Percentiles rank a stretch among this genome's conserved stretches.
phyloP scores from a whole-genome alignment of 2,329 filamentous ascomycete species.

The Pseudocercospora vitis region DNA sequence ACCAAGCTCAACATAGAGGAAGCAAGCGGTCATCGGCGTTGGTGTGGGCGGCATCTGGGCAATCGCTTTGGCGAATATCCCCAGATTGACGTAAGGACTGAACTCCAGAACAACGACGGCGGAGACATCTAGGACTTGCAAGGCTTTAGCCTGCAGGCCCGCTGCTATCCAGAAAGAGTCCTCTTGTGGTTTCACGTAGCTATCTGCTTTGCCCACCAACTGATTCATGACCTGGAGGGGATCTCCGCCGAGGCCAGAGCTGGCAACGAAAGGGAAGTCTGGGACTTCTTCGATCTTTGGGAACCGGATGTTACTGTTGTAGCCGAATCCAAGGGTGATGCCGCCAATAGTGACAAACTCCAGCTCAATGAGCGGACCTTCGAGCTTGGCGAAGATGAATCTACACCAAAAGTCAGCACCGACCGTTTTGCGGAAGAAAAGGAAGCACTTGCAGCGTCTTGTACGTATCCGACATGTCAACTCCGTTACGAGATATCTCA shows the following conservation, averaged over 20 bases:
- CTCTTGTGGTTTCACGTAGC: conserved; percentile 8
- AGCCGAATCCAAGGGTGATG: conserved; percentile 17
- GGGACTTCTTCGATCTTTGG: conserved; percentile 11
- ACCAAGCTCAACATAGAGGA: conserved; percentile 9
- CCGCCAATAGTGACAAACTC: conserved; percentile 16
- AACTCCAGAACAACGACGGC: conserved; percentile 11
- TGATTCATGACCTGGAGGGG: conserved; percentile 11
- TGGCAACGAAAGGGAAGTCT: conserved; percentile 13
- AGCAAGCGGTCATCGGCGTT: not conserved
- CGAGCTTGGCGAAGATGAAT: conserved; percentile 19
- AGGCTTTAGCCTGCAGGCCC: conserved; percentile 11
- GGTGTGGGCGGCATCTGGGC: conserved; percentile 10
- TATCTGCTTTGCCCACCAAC: not conserved
- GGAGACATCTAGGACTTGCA: conserved; percentile 5
- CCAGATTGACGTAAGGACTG: conserved; percentile 11
- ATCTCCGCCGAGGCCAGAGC: not conserved
- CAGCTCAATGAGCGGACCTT: conserved; percentile 18
- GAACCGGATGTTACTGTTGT: conserved; percentile 13
- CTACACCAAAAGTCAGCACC: no score
- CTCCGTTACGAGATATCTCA: conserved; percentile 1
- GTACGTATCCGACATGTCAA: not conserved
- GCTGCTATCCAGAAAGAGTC: conserved; percentile 16
- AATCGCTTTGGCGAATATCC: conserved; percentile 14
- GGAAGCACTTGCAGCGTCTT: no score
- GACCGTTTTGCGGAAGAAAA: no score